Base-by-base conservation (phyloP, 225 moss, liverwort and hornwort species). In the Polytrichum formosum region DNA sequence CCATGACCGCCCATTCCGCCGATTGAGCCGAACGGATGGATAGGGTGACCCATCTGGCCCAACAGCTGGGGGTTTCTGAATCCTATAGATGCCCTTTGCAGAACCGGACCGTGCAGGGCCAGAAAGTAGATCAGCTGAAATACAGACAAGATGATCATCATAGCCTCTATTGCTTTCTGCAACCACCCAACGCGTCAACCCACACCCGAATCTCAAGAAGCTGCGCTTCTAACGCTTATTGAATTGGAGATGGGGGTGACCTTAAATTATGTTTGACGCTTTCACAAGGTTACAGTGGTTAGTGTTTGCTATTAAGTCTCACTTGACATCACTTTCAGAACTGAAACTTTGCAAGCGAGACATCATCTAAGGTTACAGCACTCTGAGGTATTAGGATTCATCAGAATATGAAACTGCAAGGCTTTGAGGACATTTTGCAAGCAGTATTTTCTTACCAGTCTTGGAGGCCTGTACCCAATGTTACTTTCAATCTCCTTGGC, bases 401-500 rank as follows among this genome's bases (percentile, higher is more conserved):
- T 13, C 46, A 16, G 13, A 13, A 46, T 46, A 46, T 46, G 46
- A 16, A 10, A 46, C 16, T 63, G 62, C 13, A 62, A 22, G 7
- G 13, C 62, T 63, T 63, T 16, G 25, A 23, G 26, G n/a, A 63
- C n/a, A n/a, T 59, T 20, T 46, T 31, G 31, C 7, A 31, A 31
- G 31, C 31, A 7, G 7, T 9, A 26, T 26, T 37, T 53, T 74
- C 77, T 73, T 78, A 86, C 83, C 78, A 86, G 68, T 68, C 23
- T 78, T 69, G 56, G 4, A 5, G 80, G 83, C 35, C 83, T 81
- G 55, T 6, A 74, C 29, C 83, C 83, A 75, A 81, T 80, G 30
- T 66, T 70, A 13, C 62, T 23, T 66, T 54, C 74, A 61, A 87
- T 69, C 22, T 87, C 83, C 29, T 87, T 87, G 1, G 81, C 70